Evolutionary conservation across 2,329 filamentous ascomycete species (phyloP), one percentile per base, ranked within the genome.

Genomic region (Rutstroemia sp.): DNA sequence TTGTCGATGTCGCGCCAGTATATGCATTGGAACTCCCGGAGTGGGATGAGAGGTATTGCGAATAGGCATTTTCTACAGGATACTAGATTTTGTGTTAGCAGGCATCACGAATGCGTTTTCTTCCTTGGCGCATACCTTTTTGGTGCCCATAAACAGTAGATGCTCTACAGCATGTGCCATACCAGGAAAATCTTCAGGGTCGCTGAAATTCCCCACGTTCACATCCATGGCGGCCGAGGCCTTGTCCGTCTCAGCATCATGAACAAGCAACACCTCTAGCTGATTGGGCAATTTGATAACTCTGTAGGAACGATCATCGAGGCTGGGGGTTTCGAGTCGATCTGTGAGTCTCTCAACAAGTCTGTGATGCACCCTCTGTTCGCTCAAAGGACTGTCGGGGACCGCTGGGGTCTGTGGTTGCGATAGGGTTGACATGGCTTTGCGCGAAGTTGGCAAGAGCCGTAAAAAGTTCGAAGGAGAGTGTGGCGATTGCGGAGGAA

Each of bases 1-100:
- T 97, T 61, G 94, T 99, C 52, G 92, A 95, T 1, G 90, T 96
- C 5, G 89, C 79, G 16, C 88, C 91, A 1, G 94, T 99, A 72
- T 95, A 97, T 55, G 94, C 94, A 71, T 99, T 99, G 27, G 92
- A 96, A 68, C 87, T 84, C 55, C 94, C 94, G 9, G 91, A 95
- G 71, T 96, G 87, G 58, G 89, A 81, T 51, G 91, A 88, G 54
- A 99, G 82, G 71, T 95, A 99, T 69, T 92, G 87, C 67, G 89
- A 90, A 76, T 99, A 99, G 62, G 88, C 92, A 72, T 99, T 97
- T 73, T 96, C 92, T 69, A 86, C 82, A 0, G 94, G 94, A 68
- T 94, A 99, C 82, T 87, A 48, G 5, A 67, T 58, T 4, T 30
- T 23, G 30, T 48, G 38, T 66, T 60, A 65, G 62, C 51, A 34